Evolutionary conservation across 768 basidiomycete species (phyloP).

Genomic region (Chalciporus pseudorubinellus): DNA sequence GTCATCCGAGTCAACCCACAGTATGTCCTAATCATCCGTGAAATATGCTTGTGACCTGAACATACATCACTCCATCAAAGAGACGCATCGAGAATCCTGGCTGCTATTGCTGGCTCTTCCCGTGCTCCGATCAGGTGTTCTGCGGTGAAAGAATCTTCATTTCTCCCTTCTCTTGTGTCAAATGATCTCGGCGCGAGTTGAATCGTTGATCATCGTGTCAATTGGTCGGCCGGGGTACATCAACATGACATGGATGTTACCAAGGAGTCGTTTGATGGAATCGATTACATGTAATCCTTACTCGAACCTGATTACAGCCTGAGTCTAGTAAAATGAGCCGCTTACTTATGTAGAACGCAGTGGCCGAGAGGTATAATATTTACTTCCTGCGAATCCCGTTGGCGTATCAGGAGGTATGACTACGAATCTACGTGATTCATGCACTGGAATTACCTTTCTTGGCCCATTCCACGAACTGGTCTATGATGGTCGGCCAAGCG

Average conservation of each 20-base stretch:
- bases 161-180: slow-evolving; percentile 31
- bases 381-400: not conserved
- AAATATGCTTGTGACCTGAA: not conserved
- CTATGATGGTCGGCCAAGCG: slow-evolving; percentile 86
- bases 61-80: slow-evolving; percentile 11
- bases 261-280: too few relatives aligned
- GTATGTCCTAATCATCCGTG: slow-evolving; percentile 10
- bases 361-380: too few relatives aligned
- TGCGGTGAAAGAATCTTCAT: slow-evolving; percentile 26
- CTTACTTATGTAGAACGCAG: too few relatives aligned
- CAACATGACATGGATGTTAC: too few relatives aligned
- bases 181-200: slow-evolving; percentile 8
- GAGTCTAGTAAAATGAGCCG: not conserved
- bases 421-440: not conserved
- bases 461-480: slow-evolving; percentile 76
- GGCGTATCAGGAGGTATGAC: slow-evolving; percentile 6
- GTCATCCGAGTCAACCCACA: slow-evolving; percentile 21
- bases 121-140: slow-evolving; percentile 24
- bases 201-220: too few relatives aligned
- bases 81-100: slow-evolving; percentile 24
- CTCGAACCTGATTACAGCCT: not conserved
- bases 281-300: not conserved
- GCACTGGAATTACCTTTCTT: slow-evolving; percentile 32
- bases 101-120: slow-evolving; percentile 24
- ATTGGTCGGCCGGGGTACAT: too few relatives aligned